Percentiles rank a stretch among this genome's conserved stretches.
Evolutionary conservation across 768 basidiomycete genomes (phyloP).

Genomic region (Xerocomus brunneocitrinus): DNA sequence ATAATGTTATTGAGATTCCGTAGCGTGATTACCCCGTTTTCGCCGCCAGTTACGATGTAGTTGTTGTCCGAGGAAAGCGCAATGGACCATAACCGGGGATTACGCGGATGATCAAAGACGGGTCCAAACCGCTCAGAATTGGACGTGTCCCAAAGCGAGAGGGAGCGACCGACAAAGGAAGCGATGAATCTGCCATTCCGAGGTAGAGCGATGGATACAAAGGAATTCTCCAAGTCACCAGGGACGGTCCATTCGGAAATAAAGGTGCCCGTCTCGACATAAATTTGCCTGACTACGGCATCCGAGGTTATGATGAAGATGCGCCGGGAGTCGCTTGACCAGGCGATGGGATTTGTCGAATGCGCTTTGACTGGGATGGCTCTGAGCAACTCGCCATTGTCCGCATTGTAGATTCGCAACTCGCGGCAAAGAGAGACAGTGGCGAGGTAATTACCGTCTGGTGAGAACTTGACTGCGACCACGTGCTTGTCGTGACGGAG

Average conservation of each 20-base stretch:
- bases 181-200: slow-evolving; percentile 5
- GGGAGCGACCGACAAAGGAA: background rate
- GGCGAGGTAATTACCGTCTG: background rate
- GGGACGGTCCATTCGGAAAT: slow-evolving; percentile 3
- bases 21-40: slow-evolving; percentile 3
- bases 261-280: slow-evolving; percentile 4
- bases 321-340: slow-evolving; percentile 4
- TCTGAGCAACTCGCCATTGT: slow-evolving; percentile 2
- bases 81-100: slow-evolving; percentile 5
- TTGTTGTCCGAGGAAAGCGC: slow-evolving; percentile 10
- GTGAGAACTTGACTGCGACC: slow-evolving; percentile 8
- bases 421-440: slow-evolving; percentile 2
- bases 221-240: slow-evolving; percentile 1
- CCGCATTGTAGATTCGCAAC: slow-evolving; percentile 8
- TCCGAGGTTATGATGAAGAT: slow-evolving; percentile 2
- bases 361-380: background rate
- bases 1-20: slow-evolving; percentile 1
- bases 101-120: slow-evolving; percentile 3
- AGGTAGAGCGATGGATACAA: slow-evolving; percentile 1
- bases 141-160: slow-evolving; percentile 15
- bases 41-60: slow-evolving; percentile 5
- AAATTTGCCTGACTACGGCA: background rate
- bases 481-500: slow-evolving; percentile 9
- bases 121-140: slow-evolving; percentile 8
- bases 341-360: slow-evolving; percentile 4